phyloP scores from a whole-genome alignment of 805 yeast species.

The Metschnikowia corniflorae region DNA sequence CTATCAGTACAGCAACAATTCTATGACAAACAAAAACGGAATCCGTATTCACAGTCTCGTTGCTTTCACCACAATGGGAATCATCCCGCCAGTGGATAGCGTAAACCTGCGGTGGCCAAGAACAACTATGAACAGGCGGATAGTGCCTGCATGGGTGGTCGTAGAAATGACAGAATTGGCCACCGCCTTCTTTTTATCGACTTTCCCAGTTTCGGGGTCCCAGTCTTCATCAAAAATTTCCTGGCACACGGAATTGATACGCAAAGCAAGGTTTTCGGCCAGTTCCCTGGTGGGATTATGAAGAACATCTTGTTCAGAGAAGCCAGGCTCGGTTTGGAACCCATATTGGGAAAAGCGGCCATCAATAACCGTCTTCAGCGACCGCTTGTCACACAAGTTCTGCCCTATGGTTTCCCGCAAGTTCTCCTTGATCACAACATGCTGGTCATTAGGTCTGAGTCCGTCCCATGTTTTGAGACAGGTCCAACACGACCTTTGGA shows the following conservation, averaged over 20 bases:
- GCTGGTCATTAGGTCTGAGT: constrained; percentile 19
- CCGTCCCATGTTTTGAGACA: constrained; percentile 49
- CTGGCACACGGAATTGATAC: constrained; percentile 47
- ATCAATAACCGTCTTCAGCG: constrained; percentile 34
- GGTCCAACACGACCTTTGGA: constrained; percentile 62
- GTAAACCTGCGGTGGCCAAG: constrained; percentile 54
- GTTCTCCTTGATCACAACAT: constrained; percentile 38
- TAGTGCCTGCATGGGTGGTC: constrained; percentile 63
- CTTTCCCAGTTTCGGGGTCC: constrained; percentile 10
- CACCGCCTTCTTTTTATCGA: constrained; percentile 23
- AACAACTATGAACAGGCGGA: constrained; percentile 48
- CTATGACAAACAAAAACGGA: too few species aligned
- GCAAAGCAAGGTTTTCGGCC: constrained; percentile 44
- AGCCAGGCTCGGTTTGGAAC: constrained; percentile 42
- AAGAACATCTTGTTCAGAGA: constrained; percentile 47
- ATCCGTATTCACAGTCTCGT: constrained; percentile 17
- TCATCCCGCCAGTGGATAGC: constrained; percentile 64
- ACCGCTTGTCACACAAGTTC: constrained; percentile 59
- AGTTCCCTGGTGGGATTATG: constrained; percentile 48
- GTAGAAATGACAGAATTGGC: constrained; percentile 36
- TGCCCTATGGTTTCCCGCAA: constrained; percentile 60
- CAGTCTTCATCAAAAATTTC: constrained; percentile 25
- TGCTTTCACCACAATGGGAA: constrained; percentile 54
- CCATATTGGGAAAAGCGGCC: constrained; percentile 31
- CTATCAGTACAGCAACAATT: too few species aligned